Evolutionary conservation across 306 rosid species (phyloP), one percentile per base, ranked within the genome.

Genomic region (Cicer judaicum): DNA sequence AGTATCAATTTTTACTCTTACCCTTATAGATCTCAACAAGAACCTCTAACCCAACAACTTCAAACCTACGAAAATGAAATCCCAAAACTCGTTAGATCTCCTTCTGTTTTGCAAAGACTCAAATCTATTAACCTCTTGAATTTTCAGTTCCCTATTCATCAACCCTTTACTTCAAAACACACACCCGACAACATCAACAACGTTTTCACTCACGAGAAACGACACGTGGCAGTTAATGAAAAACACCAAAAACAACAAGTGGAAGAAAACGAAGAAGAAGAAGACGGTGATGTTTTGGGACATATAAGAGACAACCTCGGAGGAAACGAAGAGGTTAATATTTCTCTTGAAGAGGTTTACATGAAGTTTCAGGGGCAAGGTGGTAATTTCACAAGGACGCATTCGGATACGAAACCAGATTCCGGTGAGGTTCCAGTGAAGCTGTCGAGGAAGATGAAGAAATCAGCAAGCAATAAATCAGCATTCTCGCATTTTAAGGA

Each of bases 371-470:
- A 81, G 19, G 86, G 88, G 10, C 81, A 76, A 2, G 70, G 34
- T 0, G 82, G 41, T 73, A 85, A 78, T 34, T 81, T 89, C 53
- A 15, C 0, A 10, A 40, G 95, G 55, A 72, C 87, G 5, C 80
- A 43, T 15, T 91, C 95, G 7, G 97, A 92, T 83, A 85, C 97
- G 0, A 78, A 68, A 65, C 93, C 97, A 12, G 78, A 81, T 0
- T 76, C 93, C 5, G 96, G 92, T 0, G 92, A 86, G 77, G 62
- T 86, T 0, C 93, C 89, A 16, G 61, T 16, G 54, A 89, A 75
- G 96, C 87, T 85, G 0, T 10, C 96, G 40, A 80, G 34, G 86
- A 94, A 87, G 90, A 89, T 92, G 93, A 90, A 79, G 84, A 92
- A 92, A 68, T 92, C 99, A 14, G 96, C 95, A 10, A 94, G 92